Conservation (phyloP, 2,329 filamentous ascomycete species). For the Talaromyces rugulosus region DNA sequence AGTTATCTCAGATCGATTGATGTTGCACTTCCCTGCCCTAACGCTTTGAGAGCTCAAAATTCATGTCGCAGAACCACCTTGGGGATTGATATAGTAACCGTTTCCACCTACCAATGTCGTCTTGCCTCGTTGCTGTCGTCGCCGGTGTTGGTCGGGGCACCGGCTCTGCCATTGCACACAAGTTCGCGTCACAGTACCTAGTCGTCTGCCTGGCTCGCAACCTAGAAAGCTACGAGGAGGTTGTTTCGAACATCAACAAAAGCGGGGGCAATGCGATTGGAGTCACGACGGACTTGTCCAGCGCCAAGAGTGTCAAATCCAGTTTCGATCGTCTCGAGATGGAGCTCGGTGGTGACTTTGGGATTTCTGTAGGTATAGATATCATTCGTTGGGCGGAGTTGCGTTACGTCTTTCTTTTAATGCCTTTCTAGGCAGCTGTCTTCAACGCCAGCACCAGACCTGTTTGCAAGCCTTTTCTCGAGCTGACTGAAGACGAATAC, state of each 20-base stretch:
- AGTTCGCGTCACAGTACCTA: constrained; percentile 62
- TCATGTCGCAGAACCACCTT: no score
- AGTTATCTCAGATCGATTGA: no score
- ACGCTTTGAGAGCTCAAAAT: no score
- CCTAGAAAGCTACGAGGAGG: constrained; percentile 59
- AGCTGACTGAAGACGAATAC: constrained; percentile 20
- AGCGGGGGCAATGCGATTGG: constrained; percentile 67
- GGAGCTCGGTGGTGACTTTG: not conserved
- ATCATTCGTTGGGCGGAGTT: not conserved
- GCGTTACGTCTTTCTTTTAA: constrained; percentile 20
- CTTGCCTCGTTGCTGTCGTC: constrained; percentile 16
- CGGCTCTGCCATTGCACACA: constrained; percentile 41
- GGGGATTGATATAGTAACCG: no score
- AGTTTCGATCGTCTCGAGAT: not conserved
- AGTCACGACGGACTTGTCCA: constrained; percentile 62
- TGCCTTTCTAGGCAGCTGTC: constrained; percentile 40
- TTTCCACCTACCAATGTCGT: not conserved
- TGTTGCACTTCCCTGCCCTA: no score
- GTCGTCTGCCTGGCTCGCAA: constrained; percentile 71
- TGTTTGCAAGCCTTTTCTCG: constrained; percentile 23
- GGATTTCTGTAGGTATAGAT: not conserved
- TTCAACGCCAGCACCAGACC: constrained; percentile 49
- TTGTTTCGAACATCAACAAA: constrained; percentile 65
- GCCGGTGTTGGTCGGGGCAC: constrained; percentile 20
- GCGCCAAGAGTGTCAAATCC: constrained; percentile 39